These are phyloP conservation scores for Aquilaria malaccensis DNA, from an alignment of 345 rosid genomes.

Conservation along the genomic window DNA sequence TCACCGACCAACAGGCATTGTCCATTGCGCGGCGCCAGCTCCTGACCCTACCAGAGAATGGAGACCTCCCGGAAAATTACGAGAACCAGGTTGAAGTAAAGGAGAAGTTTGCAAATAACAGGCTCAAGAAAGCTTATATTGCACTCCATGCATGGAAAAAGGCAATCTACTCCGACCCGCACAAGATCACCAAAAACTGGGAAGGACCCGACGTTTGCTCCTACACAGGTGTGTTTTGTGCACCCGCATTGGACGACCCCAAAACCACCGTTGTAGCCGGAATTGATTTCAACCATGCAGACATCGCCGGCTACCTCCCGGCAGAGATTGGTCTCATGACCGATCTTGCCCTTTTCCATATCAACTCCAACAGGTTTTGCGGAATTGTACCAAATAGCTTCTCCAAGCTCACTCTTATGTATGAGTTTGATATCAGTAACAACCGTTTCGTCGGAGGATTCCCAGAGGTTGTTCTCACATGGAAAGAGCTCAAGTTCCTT, in stretches of 20 bases:
- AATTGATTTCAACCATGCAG: conserved; percentile 65
- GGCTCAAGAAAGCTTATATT: conserved; percentile 57
- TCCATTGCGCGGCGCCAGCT: conserved; percentile 55
- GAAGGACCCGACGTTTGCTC: conserved; percentile 54
- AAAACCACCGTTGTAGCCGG: conserved; percentile 50
- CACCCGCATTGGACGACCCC: conserved; percentile 53
- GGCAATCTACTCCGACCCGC: conserved; percentile 69
- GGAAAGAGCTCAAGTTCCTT: conserved; percentile 48
- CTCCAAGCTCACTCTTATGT: conserved; percentile 38
- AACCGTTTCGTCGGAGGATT: conserved; percentile 77
- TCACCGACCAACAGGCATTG: conserved; percentile 46
- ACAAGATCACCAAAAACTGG: conserved; percentile 66
- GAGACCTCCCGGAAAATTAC: conserved; percentile 21
- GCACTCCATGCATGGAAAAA: conserved; percentile 79
- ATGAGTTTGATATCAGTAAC: conserved; percentile 81
- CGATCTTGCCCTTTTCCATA: conserved; percentile 54
- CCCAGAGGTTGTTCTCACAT: conserved; percentile 41
- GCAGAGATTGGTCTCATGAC: conserved; percentile 57
- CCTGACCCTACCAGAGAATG: conserved; percentile 29
- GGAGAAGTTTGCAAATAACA: conserved; percentile 36
- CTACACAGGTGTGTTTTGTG: conserved; percentile 69
- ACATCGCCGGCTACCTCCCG: conserved; percentile 77
- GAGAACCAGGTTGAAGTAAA: conserved; percentile 31
- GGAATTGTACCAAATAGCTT: conserved; percentile 67
- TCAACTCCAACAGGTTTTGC: conserved; percentile 74